Base-by-base conservation (phyloP, 2,329 filamentous ascomycete species). In the Knoxdaviesia capensis region DNA sequence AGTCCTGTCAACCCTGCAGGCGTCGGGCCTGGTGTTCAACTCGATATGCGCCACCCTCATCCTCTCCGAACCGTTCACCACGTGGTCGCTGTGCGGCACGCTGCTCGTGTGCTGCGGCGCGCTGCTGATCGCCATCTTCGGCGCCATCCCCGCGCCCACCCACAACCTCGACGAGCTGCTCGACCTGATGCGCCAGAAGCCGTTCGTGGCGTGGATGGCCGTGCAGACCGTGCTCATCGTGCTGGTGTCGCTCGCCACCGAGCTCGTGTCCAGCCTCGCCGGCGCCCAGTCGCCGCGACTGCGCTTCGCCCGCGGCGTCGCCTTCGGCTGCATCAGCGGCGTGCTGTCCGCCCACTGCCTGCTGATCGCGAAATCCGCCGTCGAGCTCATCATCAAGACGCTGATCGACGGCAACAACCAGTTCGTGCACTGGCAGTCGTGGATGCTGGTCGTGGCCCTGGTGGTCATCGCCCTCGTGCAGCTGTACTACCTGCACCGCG, bases 1-100 rank as follows among this genome's bases (percentile, higher is more conserved):
- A 20, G 86, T 98, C 5, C 72, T 98, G 33, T 96, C 88, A 44
- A 94, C 90, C 1, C 66, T 98, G 34, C 90, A 98, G 63, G 88
- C 88, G 11, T 93, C 88, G 4, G 90, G 90, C 38, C 70, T 98
- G 43, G 90, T 98, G 47, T 98, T 98, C 69, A 98, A 98, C 65
- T 94, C 88, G 44, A 85, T 96, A 59, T 94, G 92, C 68, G 90
- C 90, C 47, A 92, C 86, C 38, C 64, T 96, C 44, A 84, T 96
- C 53, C 71, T 98, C 39, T 79, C 81, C 53, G 88, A 98, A 60
- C 84, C 87, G 5, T 98, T 96, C 60, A 96, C 90, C 41, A 74
- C 73, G 56, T 92, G 86, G 71, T 94, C 88, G n/a, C 68, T 93
- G 34, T 73, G 83, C 53, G 90, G 90, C 34, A 98, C 90, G 1